Evolutionary conservation across 208 protist species (phyloP), one percentile per base, ranked within the genome.

Genomic region (Lotmaria passim): DNA sequence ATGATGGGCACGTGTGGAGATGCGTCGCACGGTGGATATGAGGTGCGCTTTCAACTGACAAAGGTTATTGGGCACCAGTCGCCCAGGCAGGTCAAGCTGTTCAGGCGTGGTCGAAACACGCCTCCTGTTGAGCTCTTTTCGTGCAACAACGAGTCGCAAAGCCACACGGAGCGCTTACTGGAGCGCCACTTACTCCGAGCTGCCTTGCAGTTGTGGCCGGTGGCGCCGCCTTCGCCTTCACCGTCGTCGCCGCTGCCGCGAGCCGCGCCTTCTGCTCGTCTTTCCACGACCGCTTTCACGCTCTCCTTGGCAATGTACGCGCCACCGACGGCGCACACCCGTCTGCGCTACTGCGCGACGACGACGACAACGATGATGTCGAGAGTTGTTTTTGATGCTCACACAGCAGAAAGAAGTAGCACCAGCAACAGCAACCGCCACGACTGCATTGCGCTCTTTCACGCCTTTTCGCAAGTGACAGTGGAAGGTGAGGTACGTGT

Each of bases 401-500:
- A n/a, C n/a, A n/a, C n/a, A n/a, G n/a, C n/a, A n/a, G n/a, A n/a
- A n/a, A n/a, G n/a, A n/a, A n/a, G n/a, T n/a, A n/a, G n/a, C 10
- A 55, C 12, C 34, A 24, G 28, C 11, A 39, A 7, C 26, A 30
- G 43, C 28, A 41, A n/a, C 8, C 59, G 46, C 21, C n/a, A 53
- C 31, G 31, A 28, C 34, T 67, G 69, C 58, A 41, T 62, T 11
- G 60, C 69, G 1, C 60, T 75, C 53, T 67, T 77, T 31, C 55
- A 71, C 30, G 28, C 21, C 56, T 71, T 70, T n/a, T 43, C 47
- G 1, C 15, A 10, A 0, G 19, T 77, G 7, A 28, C 21, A 33
- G 63, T 77, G 21, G 47, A 59, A 28, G 71, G 56, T 17, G 71
- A 31, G 21, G 12, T 71, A n/a, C 71, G 59, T 12, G 43, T 73